Evolutionary conservation across 805 yeast species (phyloP), one percentile per base, ranked within the genome.

Genomic region (Debaryomyces maramus): DNA sequence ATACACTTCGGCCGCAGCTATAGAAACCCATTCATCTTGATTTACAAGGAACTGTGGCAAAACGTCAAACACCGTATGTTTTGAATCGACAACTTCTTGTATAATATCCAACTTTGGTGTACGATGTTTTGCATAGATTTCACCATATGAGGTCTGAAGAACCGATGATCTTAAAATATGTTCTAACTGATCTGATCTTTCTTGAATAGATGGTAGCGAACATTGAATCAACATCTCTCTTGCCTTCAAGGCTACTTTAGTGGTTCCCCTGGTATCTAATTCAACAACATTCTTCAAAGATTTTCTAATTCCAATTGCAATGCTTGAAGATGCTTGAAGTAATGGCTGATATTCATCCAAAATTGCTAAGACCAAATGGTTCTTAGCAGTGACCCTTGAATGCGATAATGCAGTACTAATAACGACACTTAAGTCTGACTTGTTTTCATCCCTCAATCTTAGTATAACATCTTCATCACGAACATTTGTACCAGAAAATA

Each of bases 1-100:
- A 65, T 93, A 93, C 43, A 93, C 96, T 67, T 93, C 97, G 33
- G 96, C 88, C 26, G 99, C 98, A 26, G 99, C 98, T 50, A 91
- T 79, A 3, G 91, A 85, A 45, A 93, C 91, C 75, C 88, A 87
- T 34, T 85, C 86, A 57, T 95, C 97, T 9, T 76, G 57, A 52
- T 88, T 85, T 40, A 77, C 80, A 67, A 93, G 80, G 69, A 93
- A 93, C 67, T 88, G 97, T 32, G 95, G 78, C 62, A 93, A 77
- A 27, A 95, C 98, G 61, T 93, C 99, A 62, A 91, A 93, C 14
- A 93, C 97, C 44, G 91, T 88, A 69, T 88, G 95, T 62, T 87
- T 90, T 36, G 98, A 90, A 60, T 93, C 99, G 52, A 93, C 90
- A 41, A 93, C 93, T 64, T 93, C 98, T 48, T 84, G 81, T 52